These are phyloP conservation scores for Oligophagozyma castellii DNA, from an alignment of 1,139 yeast species.

Conservation along the genomic window DNA sequence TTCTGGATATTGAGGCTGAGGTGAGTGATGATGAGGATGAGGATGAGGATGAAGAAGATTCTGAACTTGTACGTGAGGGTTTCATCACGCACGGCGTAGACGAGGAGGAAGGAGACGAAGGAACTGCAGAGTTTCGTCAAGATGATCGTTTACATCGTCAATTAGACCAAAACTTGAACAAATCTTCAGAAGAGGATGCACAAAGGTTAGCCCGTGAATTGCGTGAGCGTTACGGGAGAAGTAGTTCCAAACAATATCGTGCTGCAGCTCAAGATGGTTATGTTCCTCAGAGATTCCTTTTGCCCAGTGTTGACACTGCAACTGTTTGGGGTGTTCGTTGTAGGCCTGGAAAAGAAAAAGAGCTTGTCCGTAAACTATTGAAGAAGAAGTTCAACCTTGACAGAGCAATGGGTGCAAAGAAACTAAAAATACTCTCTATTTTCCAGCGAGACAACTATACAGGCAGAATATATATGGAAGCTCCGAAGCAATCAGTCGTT, in stretches of 20 bases:
- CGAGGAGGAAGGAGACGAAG: slow-evolving; percentile 48
- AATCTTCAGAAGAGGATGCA: slow-evolving; percentile 88
- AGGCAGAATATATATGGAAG: slow-evolving; percentile 89
- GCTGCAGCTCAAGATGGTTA: slow-evolving; percentile 69
- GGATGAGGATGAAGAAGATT: slow-evolving; percentile 86
- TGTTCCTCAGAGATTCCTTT: slow-evolving; percentile 82
- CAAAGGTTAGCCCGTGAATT: slow-evolving; percentile 86
- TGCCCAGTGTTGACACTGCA: slow-evolving; percentile 95
- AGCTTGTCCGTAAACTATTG: slow-evolving; percentile 68
- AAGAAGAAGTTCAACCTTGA: slow-evolving; percentile 51
- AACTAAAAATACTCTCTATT: slow-evolving; percentile 72
- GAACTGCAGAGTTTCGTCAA: slow-evolving; percentile 30
- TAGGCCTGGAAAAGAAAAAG: slow-evolving; percentile 87
- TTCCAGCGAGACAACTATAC: slow-evolving; percentile 89
- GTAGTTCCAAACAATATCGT: slow-evolving; percentile 67
- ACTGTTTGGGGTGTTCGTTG: slow-evolving; percentile 93
- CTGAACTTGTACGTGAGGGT: slow-evolving; percentile 74
- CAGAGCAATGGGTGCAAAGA: slow-evolving; percentile 29
- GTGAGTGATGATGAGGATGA: slow-evolving; percentile 98
- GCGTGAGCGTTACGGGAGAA: slow-evolving; percentile 84
- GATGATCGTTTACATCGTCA: slow-evolving; percentile 71
- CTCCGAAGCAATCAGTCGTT: slow-evolving; percentile 86
- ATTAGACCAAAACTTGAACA: slow-evolving; percentile 80
- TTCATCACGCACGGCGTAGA: slow-evolving; percentile 48
- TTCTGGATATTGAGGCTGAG: slow-evolving; percentile 97